phyloP scores from a whole-genome alignment of 2,329 filamentous ascomycete genomes.

The Exophiala sp. region DNA sequence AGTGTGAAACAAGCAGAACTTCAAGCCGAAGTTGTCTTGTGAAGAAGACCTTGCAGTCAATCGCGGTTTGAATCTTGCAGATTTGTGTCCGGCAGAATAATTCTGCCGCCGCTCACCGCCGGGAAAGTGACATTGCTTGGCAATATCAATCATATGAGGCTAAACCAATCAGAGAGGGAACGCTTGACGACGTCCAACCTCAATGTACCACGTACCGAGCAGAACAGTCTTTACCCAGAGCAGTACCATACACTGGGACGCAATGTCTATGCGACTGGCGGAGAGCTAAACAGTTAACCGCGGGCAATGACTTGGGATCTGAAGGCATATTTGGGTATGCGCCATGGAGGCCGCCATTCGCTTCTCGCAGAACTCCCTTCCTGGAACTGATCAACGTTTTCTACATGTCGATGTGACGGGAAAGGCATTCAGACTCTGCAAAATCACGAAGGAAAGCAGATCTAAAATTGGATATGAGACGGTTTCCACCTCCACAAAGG shows the following conservation, averaged over 20 bases:
- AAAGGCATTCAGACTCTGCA: slow-evolving; percentile 54
- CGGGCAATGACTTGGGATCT: neutral
- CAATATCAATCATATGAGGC: neutral
- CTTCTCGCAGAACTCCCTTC: slow-evolving; percentile 56
- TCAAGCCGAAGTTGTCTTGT: too few relatives aligned
- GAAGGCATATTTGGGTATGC: neutral
- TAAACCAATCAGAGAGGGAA: neutral
- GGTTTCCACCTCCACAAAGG: slow-evolving; percentile 48
- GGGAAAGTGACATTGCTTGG: neutral
- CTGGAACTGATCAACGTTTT: slow-evolving; percentile 48
- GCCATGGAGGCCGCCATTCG: slow-evolving; percentile 57
- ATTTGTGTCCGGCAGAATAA: neutral
- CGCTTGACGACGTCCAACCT: neutral
- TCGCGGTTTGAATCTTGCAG: slow-evolving; percentile 1
- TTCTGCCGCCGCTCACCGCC: slow-evolving; percentile 20
- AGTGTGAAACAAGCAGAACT: too few relatives aligned
- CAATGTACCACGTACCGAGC: too few relatives aligned
- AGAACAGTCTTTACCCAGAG: too few relatives aligned
- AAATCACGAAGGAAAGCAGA: slow-evolving; percentile 40
- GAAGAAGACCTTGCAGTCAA: too few relatives aligned
- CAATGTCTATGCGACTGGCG: too few relatives aligned
- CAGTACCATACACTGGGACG: too few relatives aligned
- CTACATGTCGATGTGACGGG: slow-evolving; percentile 56
- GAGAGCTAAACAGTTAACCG: neutral
- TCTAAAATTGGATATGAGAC: slow-evolving; percentile 47